Evolutionary conservation across 345 rosid genomes (phyloP), one percentile per base, ranked within the genome.

Genomic region (Lepidium didymum): DNA sequence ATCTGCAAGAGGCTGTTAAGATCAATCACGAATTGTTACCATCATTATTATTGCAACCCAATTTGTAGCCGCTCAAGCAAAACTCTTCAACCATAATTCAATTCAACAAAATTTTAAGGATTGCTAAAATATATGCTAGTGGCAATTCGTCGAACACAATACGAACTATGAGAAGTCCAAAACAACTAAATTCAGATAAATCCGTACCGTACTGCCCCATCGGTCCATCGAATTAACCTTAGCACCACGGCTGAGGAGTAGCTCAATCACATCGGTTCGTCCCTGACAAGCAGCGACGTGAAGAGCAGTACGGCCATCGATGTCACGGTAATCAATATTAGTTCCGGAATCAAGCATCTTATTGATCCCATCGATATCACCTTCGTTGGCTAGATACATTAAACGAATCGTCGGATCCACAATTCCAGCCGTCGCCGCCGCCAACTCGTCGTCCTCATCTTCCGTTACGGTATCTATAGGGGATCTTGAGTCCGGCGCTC

Each of bases 211-310:
- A 75, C 88, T 84, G 45, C 87, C 86, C 91, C 91, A 86, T 2
- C 88, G 81, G 47, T 86, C 88, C 58, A n/a, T 56, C 10, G 76
- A 27, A 45, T 78, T 75, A 16, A 82, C 78, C 13, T 77, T 74
- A 37, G 91, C 88, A 25, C 88, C 85, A 53, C 75, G 76, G 47
- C 67, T 77, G 15, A 84, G 84, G 36, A 84, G 56, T 41, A 84
- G 51, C 76, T 70, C 35, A 13, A 81, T 80, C 5, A 89, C 82
- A 43, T 81, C 89, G 45, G 85, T 78, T 63, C 61, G 73, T 34
- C 97, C 89, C 60, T 90, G 90, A 68, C 94, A 90, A 27, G 92
- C 81, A 25, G 97, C 88, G 60, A 87, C 74, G 65, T 90, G 97
- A 41, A 87, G 83, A 69, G 97, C 88, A 8, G 94, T 87, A 51